phyloP scores from a whole-genome alignment of 2,329 filamentous ascomycete genomes.

The Cladobotryum protrusum region DNA sequence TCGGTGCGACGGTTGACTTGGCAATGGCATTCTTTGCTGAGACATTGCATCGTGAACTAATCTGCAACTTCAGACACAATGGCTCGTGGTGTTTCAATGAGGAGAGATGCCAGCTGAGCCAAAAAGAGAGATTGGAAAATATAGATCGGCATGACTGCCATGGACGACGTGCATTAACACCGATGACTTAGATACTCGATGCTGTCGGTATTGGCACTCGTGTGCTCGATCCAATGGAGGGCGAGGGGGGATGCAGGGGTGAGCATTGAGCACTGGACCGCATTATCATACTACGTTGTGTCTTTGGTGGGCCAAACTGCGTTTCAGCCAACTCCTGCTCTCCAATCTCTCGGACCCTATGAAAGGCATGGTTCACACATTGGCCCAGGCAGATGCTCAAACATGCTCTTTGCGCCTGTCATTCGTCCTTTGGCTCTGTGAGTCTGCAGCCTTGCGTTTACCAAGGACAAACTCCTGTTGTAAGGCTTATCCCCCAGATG shows the following conservation, averaged over 20 bases:
- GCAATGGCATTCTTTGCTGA: slow-evolving; percentile 21
- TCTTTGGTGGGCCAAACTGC: no score
- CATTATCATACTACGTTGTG: no score
- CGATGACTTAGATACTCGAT: no score
- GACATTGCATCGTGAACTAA: slow-evolving; percentile 9
- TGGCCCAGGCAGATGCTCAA: not conserved
- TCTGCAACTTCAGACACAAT: not conserved
- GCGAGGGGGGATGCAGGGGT: no score
- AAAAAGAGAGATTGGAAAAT: not conserved
- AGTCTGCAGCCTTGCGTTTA: not conserved
- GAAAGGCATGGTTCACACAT: not conserved
- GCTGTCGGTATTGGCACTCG: no score
- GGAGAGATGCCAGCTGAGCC: not conserved
- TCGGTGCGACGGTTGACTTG: slow-evolving; percentile 16
- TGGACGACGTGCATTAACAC: not conserved
- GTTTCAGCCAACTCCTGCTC: no score
- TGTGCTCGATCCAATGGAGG: no score
- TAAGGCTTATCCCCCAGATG: no score
- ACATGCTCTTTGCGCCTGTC: not conserved
- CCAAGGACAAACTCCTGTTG: no score
- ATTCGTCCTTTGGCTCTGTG: not conserved
- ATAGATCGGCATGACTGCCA: slow-evolving; percentile 1
- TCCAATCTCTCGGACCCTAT: no score
- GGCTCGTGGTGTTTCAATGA: not conserved
- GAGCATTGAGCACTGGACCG: no score